Base-by-base conservation (phyloP, 2,329 filamentous ascomycete species). In the Cladosporium sp. region DNA sequence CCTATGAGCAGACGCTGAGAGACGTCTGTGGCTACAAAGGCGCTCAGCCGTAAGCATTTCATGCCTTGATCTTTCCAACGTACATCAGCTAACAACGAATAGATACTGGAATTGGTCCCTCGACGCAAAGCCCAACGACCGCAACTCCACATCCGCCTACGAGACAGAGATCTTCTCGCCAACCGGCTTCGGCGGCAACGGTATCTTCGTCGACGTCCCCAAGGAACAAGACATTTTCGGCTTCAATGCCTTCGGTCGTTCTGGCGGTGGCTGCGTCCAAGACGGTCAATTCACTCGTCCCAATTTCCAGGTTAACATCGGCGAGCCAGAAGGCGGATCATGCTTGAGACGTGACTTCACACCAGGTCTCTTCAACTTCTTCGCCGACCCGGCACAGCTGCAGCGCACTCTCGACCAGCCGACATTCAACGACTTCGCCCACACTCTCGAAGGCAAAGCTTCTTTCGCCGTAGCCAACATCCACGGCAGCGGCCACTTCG, bases 21-120 rank as follows among this genome's bases (percentile, higher is more conserved):
- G 56, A 63, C 1, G 40, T 63, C 28, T 70, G 68, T 50, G 61
- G 58, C 0, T 70, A 68, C 54, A 51, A 51, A 3, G 67, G 65
- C 14, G 38, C 34, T 38, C 51, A 54, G n/a, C 51, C 51, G 51
- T 43, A 42, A 54, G 38, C 30, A 14, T 6, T 14, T n/a, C 6
- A 3, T 2, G 17, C 11, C 5, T 19, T 11, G 14, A 11, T 34
- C 3, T 17, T 50, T 7, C n/a, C 28, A 25, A 50, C 2, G 6
- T 36, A 60, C 8, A 34, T 30, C 47, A 64, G 9, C 51, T 54
- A 8, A 54, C 11, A 30, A 28, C 5, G 5, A 6, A 42, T 12
- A 57, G 62, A 19, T 70, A 68, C 58, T 69, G 66, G 63, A 64
- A 70, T 60, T 70, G 68, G 67, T 66, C 63, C 2, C 54, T 62